A percentile compares a stretch with the other conserved stretches of the same genome.
Evolutionary conservation across 352 stramenopile species (phyloP).

Genomic region (Phytopythium montanum): DNA sequence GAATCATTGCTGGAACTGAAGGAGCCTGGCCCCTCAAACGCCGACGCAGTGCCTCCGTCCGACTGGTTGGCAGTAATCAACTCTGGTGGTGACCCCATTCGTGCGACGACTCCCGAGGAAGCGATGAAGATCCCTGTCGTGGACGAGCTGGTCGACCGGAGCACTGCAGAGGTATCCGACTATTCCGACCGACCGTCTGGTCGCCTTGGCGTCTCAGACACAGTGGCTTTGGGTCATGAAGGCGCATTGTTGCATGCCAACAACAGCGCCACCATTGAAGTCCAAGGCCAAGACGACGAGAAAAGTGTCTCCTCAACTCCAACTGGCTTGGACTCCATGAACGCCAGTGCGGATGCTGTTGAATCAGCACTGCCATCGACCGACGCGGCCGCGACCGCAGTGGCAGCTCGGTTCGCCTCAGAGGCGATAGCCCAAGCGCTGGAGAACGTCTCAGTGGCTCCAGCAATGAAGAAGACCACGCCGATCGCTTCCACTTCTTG

Average conservation of each 20-base stretch:
- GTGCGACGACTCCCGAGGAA: not conserved
- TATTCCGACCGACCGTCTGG: not conserved
- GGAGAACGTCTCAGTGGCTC: not conserved
- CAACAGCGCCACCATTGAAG: not conserved
- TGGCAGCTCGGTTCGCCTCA: not conserved
- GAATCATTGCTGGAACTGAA: not conserved
- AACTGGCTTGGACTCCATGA: not conserved
- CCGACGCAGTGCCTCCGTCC: not conserved
- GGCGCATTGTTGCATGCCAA: not conserved
- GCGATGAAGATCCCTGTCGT: not conserved
- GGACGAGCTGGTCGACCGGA: not conserved
- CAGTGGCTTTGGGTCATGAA: not conserved
- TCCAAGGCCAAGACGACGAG: not conserved
- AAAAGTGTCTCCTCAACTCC: not conserved
- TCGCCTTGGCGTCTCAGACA: not conserved
- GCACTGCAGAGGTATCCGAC: not conserved
- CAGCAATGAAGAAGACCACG: not conserved
- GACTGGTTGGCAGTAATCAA: not conserved
- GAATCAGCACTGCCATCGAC: not conserved
- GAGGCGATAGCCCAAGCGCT: not conserved
- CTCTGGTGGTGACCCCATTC: not conserved
- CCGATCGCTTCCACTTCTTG: not conserved
- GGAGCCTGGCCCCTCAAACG: not conserved
- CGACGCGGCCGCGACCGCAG: not conserved
- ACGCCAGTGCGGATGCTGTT: not conserved